Percentiles rank a stretch among this genome's conserved stretches.
phyloP scores from a whole-genome alignment of 257 asterid species.

The Coffea eugenioides region DNA sequence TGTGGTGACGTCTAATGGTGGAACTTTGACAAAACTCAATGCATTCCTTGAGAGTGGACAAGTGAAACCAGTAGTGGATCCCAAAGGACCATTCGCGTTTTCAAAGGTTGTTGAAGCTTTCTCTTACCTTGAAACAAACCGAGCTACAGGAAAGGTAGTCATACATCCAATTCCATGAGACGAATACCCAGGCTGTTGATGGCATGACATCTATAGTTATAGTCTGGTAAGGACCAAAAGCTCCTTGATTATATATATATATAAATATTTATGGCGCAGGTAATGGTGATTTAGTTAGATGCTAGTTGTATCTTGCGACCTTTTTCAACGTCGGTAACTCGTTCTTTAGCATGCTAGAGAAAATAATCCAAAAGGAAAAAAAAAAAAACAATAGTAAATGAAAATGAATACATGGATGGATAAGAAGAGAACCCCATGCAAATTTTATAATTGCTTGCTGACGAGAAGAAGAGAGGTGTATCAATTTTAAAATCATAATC shows the following conservation, averaged over 20 bases:
- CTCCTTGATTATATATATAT: not conserved
- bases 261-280: not conserved
- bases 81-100: conserved; percentile 77
- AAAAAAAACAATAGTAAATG: no score
- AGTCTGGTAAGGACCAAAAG: not conserved
- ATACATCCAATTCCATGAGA: conserved; percentile 73
- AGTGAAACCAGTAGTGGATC: conserved; percentile 66
- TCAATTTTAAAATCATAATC: no score
- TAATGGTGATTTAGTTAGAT: no score
- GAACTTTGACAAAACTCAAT: conserved; percentile 57
- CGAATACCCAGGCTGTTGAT: not conserved
- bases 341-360: no score
- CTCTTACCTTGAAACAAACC: conserved; percentile 65
- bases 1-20: conserved; percentile 79
- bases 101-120: conserved; percentile 76
- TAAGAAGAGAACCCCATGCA: no score
- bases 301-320: not conserved
- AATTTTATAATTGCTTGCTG: no score
- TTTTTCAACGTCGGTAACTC: no score
- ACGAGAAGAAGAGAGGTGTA: no score
- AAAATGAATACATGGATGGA: no score
- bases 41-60: conserved; percentile 75
- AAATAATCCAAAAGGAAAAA: no score
- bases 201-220: not conserved
- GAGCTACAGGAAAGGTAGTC: conserved; percentile 82